A percentile compares a stretch with the other conserved stretches of the same genome.
phyloP scores from a whole-genome alignment of 257 asterid species.

The Linaria vulgaris region DNA sequence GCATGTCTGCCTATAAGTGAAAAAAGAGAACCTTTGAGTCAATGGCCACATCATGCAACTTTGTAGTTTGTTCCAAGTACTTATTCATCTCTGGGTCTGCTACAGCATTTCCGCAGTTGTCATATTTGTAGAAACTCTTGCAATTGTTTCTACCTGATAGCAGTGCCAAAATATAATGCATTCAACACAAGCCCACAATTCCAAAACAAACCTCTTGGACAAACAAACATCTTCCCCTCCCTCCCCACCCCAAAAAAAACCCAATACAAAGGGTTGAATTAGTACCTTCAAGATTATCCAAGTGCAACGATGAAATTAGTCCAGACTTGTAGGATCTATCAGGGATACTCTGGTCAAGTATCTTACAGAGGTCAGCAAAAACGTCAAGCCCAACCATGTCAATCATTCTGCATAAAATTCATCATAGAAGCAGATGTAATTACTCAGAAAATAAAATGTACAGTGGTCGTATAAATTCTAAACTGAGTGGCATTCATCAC shows the following conservation, averaged over 20 bases:
- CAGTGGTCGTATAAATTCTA: neutral
- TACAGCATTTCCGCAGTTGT: slow-evolving; percentile 26
- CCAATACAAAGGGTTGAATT: slow-evolving; percentile 10
- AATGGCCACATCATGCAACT: slow-evolving; percentile 18
- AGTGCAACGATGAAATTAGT: slow-evolving; percentile 31
- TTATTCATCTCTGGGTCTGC: slow-evolving; percentile 34
- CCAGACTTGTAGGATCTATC: slow-evolving; percentile 29
- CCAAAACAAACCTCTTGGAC: neutral
- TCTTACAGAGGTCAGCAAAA: slow-evolving; percentile 25
- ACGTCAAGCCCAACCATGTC: slow-evolving; percentile 39
- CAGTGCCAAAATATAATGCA: slow-evolving; percentile 9
- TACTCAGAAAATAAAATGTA: slow-evolving; percentile 1
- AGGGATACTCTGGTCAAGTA: slow-evolving; percentile 22
- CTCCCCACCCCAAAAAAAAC: too few relatives aligned
- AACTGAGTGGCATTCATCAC: neutral
- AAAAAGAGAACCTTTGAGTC: slow-evolving; percentile 26
- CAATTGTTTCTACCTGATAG: slow-evolving; percentile 34
- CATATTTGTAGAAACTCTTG: slow-evolving; percentile 42
- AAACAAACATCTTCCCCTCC: neutral
- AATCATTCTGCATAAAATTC: slow-evolving; percentile 38
- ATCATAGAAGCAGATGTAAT: slow-evolving; percentile 12
- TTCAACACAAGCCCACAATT: slow-evolving; percentile 19
- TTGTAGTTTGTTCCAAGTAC: slow-evolving; percentile 22
- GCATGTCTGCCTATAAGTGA: too few relatives aligned
- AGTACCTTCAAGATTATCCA: slow-evolving; percentile 33